These are phyloP conservation scores for Bipolaris gigantea DNA, from an alignment of 2,329 filamentous ascomycete species.

Conservation along the genomic window DNA sequence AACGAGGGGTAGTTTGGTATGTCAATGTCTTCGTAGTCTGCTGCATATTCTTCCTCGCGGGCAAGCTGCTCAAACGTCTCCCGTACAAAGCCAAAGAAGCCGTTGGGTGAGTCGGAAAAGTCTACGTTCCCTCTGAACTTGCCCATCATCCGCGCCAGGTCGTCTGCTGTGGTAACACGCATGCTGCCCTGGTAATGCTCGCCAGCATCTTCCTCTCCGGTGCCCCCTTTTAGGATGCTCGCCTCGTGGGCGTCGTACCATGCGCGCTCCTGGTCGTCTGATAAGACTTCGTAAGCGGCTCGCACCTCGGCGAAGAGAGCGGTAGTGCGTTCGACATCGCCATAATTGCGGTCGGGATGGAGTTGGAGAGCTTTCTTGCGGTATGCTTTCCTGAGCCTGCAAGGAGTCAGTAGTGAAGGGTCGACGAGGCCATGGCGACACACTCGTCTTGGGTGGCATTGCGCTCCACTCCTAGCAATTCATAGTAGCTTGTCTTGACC, in stretches of 20 bases:
- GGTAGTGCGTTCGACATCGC: slow-evolving; percentile 81
- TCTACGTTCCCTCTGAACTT: slow-evolving; percentile 77
- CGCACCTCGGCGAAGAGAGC: slow-evolving; percentile 88
- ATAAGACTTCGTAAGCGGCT: slow-evolving; percentile 92
- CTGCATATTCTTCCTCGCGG: slow-evolving; percentile 75
- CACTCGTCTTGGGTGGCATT: slow-evolving; percentile 81
- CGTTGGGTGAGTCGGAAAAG: slow-evolving; percentile 76
- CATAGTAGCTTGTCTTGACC: slow-evolving; percentile 79
- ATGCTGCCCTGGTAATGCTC: slow-evolving; percentile 68
- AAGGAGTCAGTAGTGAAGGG: not conserved
- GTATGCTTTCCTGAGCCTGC: slow-evolving; percentile 90
- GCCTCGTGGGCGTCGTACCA: slow-evolving; percentile 98
- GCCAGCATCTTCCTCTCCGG: slow-evolving; percentile 51
- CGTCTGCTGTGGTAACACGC: slow-evolving; percentile 75
- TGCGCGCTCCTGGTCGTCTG: slow-evolving; percentile 89
- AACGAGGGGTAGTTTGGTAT: slow-evolving; percentile 76
- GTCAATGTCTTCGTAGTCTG: slow-evolving; percentile 66
- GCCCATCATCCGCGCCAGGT: slow-evolving; percentile 76
- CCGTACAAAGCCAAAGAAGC: slow-evolving; percentile 81
- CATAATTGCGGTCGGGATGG: slow-evolving; percentile 91
- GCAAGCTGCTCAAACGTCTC: slow-evolving; percentile 80
- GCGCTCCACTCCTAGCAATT: slow-evolving; percentile 73
- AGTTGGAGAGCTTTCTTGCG: slow-evolving; percentile 86
- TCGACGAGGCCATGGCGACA: slow-evolving; percentile 26
- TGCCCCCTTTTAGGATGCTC: slow-evolving; percentile 73